A percentile compares a stretch with the other conserved stretches of the same genome.
phyloP scores from a whole-genome alignment of 352 stramenopile species.

The Sclerospora graminicola region DNA sequence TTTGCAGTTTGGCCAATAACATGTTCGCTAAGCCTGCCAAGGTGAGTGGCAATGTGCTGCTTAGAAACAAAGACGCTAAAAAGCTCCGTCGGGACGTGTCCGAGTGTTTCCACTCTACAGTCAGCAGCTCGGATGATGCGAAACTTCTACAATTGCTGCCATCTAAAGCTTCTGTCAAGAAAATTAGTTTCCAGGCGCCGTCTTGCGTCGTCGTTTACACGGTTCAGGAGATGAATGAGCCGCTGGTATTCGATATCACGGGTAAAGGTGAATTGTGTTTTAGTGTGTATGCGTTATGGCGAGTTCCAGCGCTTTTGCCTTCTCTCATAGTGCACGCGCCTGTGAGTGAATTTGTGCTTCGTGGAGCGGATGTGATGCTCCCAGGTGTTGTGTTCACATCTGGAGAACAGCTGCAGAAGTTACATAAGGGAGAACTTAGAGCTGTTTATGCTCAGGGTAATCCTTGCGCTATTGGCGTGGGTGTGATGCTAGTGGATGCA shows the following conservation, averaged over 20 bases:
- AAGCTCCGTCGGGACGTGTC: constrained; percentile 63
- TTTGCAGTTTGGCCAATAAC: too few species aligned
- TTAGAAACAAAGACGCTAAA: constrained; percentile 83
- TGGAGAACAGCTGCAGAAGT: constrained; percentile 32
- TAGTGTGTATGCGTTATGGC: constrained; percentile 68
- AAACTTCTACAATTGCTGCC: constrained; percentile 30
- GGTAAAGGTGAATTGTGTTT: constrained; percentile 61
- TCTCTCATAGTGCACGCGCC: constrained; percentile 57
- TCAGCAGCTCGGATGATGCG: constrained; percentile 23
- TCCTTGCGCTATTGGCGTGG: constrained; percentile 62
- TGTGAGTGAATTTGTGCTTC: constrained; percentile 73
- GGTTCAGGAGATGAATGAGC: constrained; percentile 43
- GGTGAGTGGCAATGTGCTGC: constrained; percentile 63
- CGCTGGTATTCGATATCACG: constrained; percentile 58
- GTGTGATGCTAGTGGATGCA: constrained; percentile 61
- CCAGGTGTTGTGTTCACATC: constrained; percentile 64
- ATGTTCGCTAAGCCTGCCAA: constrained; percentile 81
- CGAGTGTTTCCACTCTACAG: constrained; percentile 19
- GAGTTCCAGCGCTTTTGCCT: constrained; percentile 33
- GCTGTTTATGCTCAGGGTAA: constrained; percentile 69
- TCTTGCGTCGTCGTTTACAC: constrained; percentile 65
- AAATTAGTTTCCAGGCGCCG: constrained; percentile 68
- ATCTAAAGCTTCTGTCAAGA: constrained; percentile 50
- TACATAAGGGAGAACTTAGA: constrained; percentile 58
- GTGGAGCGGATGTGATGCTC: constrained; percentile 77